A percentile compares a stretch with the other conserved stretches of the same genome.
Evolutionary conservation across 2,329 filamentous ascomycete genomes (phyloP).

Genomic region (Ceratocystis diversiconidia): DNA sequence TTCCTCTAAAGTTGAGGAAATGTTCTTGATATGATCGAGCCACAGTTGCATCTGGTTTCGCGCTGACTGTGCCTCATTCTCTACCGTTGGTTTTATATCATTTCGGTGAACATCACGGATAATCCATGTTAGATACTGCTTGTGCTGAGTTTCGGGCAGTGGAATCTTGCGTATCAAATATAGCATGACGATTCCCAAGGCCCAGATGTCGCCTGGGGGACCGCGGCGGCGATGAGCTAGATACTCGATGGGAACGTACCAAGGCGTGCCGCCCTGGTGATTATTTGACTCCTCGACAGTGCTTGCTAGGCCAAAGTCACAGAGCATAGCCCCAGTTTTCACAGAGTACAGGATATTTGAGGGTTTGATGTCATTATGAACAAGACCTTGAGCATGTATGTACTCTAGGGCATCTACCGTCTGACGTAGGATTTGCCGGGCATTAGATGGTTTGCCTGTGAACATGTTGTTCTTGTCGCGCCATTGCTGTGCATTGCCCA

Average conservation of each 20-base stretch:
- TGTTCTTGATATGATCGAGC: background rate
- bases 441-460: conserved; percentile 35
- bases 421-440: conserved; percentile 38
- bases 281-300: conserved; percentile 30
- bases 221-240: conserved; percentile 41
- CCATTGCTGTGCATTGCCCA: conserved; percentile 37
- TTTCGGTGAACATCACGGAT: background rate
- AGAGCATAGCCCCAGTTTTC: conserved; percentile 44
- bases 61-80: background rate
- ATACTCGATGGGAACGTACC: conserved; percentile 48
- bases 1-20: background rate
- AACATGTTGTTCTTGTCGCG: conserved; percentile 38
- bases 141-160: conserved; percentile 33
- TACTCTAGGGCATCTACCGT: conserved; percentile 41
- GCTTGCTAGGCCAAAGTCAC: conserved; percentile 45
- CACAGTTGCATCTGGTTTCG: conserved; percentile 3
- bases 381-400: conserved; percentile 38
- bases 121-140: conserved; percentile 18
- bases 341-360: conserved; percentile 46
- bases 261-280: conserved; percentile 43
- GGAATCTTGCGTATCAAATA: conserved; percentile 42
- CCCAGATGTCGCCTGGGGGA: conserved; percentile 44
- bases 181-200: conserved; percentile 45
- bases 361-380: conserved; percentile 51
- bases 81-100: background rate